These are phyloP conservation scores for Colletotrichum karsti DNA, from an alignment of 2,329 filamentous ascomycete species.

Conservation along the genomic window DNA sequence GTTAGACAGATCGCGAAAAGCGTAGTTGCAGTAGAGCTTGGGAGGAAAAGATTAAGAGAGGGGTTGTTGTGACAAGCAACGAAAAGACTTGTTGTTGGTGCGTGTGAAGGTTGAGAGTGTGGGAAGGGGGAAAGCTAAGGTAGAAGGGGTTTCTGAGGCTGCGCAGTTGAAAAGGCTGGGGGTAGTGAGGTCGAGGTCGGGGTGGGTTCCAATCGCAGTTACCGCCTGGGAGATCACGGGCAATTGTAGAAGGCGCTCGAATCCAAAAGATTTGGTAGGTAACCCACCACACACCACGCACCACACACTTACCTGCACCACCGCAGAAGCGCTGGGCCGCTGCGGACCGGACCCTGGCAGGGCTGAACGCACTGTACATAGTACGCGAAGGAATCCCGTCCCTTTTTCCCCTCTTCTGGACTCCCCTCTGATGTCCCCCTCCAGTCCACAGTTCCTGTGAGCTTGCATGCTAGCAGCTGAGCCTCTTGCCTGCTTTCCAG, in stretches of 20 bases:
- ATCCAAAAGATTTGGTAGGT: constrained; percentile 25
- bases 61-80: not conserved
- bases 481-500: constrained; percentile 12
- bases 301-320: not conserved
- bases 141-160: constrained; percentile 26
- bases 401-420: not conserved
- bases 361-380: constrained; percentile 24
- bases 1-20: constrained; percentile 2
- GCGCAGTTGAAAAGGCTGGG: constrained; percentile 25
- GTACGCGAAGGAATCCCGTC: not conserved
- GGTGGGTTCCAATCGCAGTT: constrained; percentile 21
- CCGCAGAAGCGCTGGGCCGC: not conserved
- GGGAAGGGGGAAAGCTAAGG: not conserved
- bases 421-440: not conserved
- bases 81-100: not conserved
- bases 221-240: constrained; percentile 28
- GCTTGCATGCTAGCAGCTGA: not conserved
- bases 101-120: not conserved
- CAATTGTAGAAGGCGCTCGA: constrained; percentile 30
- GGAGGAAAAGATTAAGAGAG: not conserved
- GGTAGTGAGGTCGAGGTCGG: constrained; percentile 20
- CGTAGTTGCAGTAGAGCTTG: not conserved
- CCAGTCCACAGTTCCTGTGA: not conserved
- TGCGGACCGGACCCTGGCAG: constrained; percentile 28
- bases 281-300: constrained; percentile 13